Conservation (phyloP, 768 basidiomycete species). For the Naganishia vishniacii region DNA sequence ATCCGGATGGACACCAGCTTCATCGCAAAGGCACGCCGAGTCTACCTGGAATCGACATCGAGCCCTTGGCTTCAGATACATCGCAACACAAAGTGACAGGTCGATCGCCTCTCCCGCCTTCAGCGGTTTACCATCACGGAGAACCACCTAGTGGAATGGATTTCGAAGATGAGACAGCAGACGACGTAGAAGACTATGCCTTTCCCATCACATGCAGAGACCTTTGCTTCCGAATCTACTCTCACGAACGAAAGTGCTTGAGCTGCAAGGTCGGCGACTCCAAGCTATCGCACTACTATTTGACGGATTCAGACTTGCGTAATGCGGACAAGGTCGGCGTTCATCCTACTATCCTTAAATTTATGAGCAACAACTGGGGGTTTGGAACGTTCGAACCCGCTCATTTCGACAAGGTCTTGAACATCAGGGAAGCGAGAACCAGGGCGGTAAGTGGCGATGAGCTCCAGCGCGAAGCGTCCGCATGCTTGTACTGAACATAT, state of each 20-base stretch:
- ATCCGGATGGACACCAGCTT: neutral
- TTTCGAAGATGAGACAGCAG: neutral
- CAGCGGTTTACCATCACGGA: neutral
- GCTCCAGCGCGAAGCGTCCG: neutral
- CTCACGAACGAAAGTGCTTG: constrained; percentile 23
- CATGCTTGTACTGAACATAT: neutral
- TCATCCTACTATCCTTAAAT: neutral
- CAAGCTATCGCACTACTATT: constrained; percentile 25
- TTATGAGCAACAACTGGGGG: constrained; percentile 22
- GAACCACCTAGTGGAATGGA: neutral
- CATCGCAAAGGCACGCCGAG: neutral
- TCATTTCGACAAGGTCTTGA: constrained; percentile 17
- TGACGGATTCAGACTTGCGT: constrained; percentile 19
- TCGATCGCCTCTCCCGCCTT: neutral
- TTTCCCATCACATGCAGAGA: constrained; percentile 15
- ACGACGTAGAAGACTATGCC: neutral
- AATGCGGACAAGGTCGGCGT: constrained; percentile 7
- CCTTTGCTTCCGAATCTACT: constrained; percentile 20
- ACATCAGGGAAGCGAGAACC: constrained; percentile 6
- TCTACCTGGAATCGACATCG: neutral
- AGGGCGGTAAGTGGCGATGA: neutral
- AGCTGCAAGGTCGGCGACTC: constrained; percentile 24
- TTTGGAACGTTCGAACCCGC: constrained; percentile 2
- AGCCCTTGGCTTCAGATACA: neutral
- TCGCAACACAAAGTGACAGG: neutral